phyloP scores from a whole-genome alignment of 352 stramenopile genomes.

The Globisporangium solare region DNA sequence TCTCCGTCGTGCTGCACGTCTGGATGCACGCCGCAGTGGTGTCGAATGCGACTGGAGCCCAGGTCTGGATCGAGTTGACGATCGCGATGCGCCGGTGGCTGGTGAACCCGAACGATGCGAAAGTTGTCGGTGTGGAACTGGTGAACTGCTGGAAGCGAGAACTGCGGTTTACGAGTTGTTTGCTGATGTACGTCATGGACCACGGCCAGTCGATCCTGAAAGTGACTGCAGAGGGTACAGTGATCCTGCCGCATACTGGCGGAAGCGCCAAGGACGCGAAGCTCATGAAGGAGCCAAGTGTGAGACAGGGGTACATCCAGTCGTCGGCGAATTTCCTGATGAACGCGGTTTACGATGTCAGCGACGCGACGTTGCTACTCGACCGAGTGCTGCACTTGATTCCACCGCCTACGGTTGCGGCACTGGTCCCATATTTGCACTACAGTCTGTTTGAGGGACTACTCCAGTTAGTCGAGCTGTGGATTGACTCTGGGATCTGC shows the following conservation, averaged over 20 bases:
- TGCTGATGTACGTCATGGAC: slow-evolving; percentile 81
- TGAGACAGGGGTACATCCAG: slow-evolving; percentile 67
- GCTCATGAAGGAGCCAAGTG: slow-evolving; percentile 35
- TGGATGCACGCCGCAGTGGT: slow-evolving; percentile 80
- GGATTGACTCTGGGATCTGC: slow-evolving; percentile 78
- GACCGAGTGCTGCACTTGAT: slow-evolving; percentile 82
- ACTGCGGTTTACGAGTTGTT: slow-evolving; percentile 68
- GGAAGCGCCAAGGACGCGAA: slow-evolving; percentile 15
- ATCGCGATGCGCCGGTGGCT: slow-evolving; percentile 80
- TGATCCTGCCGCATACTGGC: slow-evolving; percentile 36
- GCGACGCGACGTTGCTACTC: slow-evolving; percentile 66
- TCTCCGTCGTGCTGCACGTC: slow-evolving; percentile 79
- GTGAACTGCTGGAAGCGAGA: slow-evolving; percentile 86
- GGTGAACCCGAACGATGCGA: slow-evolving; percentile 50
- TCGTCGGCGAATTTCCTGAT: slow-evolving; percentile 69
- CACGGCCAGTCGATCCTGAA: slow-evolving; percentile 70
- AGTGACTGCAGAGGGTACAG: slow-evolving; percentile 48
- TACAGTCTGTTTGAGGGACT: slow-evolving; percentile 73
- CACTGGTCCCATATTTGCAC: slow-evolving; percentile 57
- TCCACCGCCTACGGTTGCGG: slow-evolving; percentile 60
- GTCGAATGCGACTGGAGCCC: slow-evolving; percentile 45
- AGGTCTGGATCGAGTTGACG: slow-evolving; percentile 80
- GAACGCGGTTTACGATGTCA: slow-evolving; percentile 46
- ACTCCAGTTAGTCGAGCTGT: slow-evolving; percentile 69
- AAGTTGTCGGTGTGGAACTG: slow-evolving; percentile 56